A percentile compares a stretch with the other conserved stretches of the same genome.
phyloP scores from a whole-genome alignment of 2,329 filamentous ascomycete species.

The Alternaria triticina region DNA sequence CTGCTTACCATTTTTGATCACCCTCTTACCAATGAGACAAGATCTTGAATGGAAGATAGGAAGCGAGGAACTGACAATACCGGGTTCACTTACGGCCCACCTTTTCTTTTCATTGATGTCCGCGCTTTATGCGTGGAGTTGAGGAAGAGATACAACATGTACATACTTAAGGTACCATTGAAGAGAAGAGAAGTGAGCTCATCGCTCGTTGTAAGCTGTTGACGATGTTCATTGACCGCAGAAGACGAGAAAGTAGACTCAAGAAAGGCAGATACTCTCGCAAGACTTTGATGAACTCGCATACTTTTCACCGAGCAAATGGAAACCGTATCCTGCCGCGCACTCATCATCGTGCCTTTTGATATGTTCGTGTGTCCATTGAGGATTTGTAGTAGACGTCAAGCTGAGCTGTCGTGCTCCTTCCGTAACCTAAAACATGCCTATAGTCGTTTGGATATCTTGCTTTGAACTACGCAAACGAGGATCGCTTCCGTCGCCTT shows the following conservation, averaged over 20 bases:
- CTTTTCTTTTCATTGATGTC: not conserved
- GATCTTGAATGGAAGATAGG: not conserved
- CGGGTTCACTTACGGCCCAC: not conserved
- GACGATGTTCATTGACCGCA: not conserved
- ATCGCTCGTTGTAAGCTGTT: fast-evolving
- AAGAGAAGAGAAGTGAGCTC: not conserved
- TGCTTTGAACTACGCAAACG: not conserved
- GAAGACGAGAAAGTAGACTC: not conserved
- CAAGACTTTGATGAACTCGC: not conserved
- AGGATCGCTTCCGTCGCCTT: not conserved
- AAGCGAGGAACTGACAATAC: not conserved
- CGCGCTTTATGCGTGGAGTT: not conserved
- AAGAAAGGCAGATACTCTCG: not conserved
- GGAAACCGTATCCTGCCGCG: not conserved
- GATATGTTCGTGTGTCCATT: not conserved
- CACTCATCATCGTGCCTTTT: fast-evolving
- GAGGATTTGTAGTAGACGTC: fast-evolving
- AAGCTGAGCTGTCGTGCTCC: not conserved
- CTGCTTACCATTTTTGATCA: not conserved
- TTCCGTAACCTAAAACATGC: not conserved
- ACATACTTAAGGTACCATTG: no score
- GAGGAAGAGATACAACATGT: not conserved
- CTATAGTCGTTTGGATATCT: not conserved
- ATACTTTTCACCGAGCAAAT: not conserved
- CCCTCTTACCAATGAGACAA: not conserved